These are phyloP conservation scores for Aristolochia fimbriata DNA, from an alignment of 164 flowering plant genomes.

Conservation along the genomic window DNA sequence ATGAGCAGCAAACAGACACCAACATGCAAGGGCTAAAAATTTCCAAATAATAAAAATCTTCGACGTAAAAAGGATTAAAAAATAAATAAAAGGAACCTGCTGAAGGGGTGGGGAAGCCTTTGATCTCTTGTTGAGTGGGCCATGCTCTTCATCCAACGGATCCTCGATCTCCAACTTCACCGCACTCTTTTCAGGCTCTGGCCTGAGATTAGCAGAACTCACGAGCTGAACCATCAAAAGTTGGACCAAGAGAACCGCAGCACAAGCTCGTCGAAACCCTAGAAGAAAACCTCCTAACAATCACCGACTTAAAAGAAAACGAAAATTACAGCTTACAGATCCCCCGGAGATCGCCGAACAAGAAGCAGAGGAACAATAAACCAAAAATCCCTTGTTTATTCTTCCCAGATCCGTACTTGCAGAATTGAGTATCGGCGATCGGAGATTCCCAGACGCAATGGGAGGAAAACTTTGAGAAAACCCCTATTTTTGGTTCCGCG, in stretches of 20 bases:
- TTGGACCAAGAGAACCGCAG: not conserved
- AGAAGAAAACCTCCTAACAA: not conserved
- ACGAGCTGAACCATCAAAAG: slow-evolving; percentile 48
- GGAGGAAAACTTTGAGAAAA: not conserved
- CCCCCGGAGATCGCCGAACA: not conserved
- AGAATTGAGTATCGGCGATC: not conserved
- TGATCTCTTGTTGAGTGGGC: slow-evolving; percentile 38
- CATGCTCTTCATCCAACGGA: slow-evolving; percentile 39
- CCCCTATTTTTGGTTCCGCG: too few relatives aligned
- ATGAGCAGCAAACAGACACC: not conserved
- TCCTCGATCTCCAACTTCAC: slow-evolving; percentile 59
- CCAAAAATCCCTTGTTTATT: too few relatives aligned
- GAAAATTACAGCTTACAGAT: not conserved
- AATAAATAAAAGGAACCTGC: slow-evolving; percentile 26
- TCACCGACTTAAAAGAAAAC: not conserved
- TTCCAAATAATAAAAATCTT: not conserved
- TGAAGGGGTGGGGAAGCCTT: slow-evolving; percentile 20
- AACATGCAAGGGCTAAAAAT: not conserved
- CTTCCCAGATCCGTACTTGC: too few relatives aligned
- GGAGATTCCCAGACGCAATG: not conserved
- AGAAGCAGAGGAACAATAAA: not conserved
- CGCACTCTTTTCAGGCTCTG: slow-evolving; percentile 30
- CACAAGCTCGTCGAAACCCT: not conserved
- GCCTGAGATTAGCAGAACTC: slow-evolving; percentile 30
- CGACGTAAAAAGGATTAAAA: not conserved